These are phyloP conservation scores for Raddia distichophylla DNA, from an alignment of 176 grass and related monocot genomes.

Conservation along the genomic window DNA sequence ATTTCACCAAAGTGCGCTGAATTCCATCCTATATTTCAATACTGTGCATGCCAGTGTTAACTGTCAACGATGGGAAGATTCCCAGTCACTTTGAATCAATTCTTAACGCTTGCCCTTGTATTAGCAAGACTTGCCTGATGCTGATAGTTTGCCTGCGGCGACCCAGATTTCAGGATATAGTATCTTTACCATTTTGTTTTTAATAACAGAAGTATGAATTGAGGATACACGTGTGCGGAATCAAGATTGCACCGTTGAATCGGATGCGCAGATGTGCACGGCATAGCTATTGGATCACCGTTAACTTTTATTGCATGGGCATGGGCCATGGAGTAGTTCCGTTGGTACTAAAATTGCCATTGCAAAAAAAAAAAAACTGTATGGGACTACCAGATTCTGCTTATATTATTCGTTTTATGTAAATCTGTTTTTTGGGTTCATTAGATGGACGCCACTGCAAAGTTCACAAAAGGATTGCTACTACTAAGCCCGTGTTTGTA, in stretches of 20 bases:
- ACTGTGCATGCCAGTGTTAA: not conserved
- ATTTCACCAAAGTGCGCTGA: too few species aligned
- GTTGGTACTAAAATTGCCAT: not conserved
- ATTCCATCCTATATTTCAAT: not conserved
- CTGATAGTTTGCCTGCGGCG: not conserved
- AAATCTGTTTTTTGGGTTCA: not conserved
- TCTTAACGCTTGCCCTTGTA: not conserved
- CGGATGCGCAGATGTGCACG: not conserved
- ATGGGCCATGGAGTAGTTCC: not conserved
- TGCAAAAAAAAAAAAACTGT: not conserved
- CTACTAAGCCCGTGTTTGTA: too few species aligned
- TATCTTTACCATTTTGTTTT: not conserved
- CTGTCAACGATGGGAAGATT: not conserved
- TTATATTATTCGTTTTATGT: not conserved
- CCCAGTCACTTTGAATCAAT: not conserved
- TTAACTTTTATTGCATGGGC: not conserved
- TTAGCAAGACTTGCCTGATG: not conserved
- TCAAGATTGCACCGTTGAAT: not conserved
- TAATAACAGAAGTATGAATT: slow-evolving; percentile 2
- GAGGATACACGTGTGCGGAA: not conserved
- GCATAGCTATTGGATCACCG: not conserved
- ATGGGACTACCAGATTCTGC: not conserved
- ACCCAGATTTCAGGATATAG: not conserved
- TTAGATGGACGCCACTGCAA: too few species aligned
- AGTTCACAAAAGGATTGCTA: too few species aligned